phyloP scores from a whole-genome alignment of 345 rosid genomes.

The Citrus inodora region DNA sequence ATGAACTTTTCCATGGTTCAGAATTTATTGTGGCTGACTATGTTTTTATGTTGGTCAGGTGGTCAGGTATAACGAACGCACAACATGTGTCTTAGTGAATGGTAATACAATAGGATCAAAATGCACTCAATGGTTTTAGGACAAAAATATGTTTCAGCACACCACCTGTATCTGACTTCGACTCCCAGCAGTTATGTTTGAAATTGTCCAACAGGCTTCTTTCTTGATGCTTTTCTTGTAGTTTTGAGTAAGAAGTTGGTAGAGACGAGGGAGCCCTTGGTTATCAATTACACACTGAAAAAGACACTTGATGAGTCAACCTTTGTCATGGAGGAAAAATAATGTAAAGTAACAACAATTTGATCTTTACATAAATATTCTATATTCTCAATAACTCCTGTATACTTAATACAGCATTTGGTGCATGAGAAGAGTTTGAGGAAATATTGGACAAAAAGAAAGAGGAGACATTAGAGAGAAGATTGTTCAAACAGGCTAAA shows the following conservation, averaged over 20 bases:
- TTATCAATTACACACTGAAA: conserved; percentile 27
- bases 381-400: not conserved
- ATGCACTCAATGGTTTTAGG: not conserved
- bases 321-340: not conserved
- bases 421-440: not conserved
- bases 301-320: not conserved
- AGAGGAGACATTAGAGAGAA: not conserved
- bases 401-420: not conserved
- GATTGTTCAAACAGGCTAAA: not conserved
- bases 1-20: not conserved
- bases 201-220: conserved; percentile 31
- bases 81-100: not conserved
- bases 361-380: not conserved
- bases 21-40: not conserved
- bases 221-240: conserved; percentile 19
- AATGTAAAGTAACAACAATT: not conserved
- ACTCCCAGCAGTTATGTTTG: conserved; percentile 32
- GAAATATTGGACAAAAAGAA: not conserved
- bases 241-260: conserved; percentile 28
- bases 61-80: not conserved
- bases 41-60: not conserved
- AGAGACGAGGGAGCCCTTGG: conserved; percentile 25
- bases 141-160: not conserved
- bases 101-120: not conserved
- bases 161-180: conserved; percentile 31